phyloP scores from a whole-genome alignment of 169 alveolate genomes.

The Plasmodium ovale region DNA sequence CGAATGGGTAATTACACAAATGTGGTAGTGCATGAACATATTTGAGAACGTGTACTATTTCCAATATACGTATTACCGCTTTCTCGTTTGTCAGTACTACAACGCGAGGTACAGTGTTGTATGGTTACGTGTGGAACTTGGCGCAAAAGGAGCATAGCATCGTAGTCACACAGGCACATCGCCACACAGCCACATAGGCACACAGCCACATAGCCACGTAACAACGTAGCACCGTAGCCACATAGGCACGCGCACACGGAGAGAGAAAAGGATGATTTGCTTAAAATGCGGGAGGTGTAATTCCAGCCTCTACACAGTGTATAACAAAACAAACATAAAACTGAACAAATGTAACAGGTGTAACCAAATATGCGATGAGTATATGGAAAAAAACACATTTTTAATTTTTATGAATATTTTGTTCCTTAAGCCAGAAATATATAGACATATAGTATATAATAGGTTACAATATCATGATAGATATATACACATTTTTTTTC shows the following conservation, averaged over 20 bases:
- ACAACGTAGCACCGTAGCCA: neutral
- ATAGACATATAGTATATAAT: conserved; percentile 70
- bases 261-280: conserved; percentile 39
- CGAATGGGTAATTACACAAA: too few species aligned
- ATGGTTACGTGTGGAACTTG: too few species aligned
- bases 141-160: too few species aligned
- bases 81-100: too few species aligned
- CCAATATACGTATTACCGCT: too few species aligned
- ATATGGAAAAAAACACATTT: conserved; percentile 56
- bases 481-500: conserved; percentile 48
- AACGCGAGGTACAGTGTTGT: too few species aligned
- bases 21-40: too few species aligned
- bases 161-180: too few species aligned
- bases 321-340: conserved; percentile 63
- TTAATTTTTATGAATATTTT: conserved; percentile 53
- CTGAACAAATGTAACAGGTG: conserved; percentile 57
- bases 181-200: neutral
- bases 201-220: neutral
- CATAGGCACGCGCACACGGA: neutral
- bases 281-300: conserved; percentile 67
- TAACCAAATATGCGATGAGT: conserved; percentile 70
- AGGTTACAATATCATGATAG: conserved; percentile 54
- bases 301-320: conserved; percentile 48
- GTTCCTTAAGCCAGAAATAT: conserved; percentile 65
- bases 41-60: too few species aligned